Conservation (phyloP, 371 early-diverging fungal species). For the Nematocida homosporus region DNA sequence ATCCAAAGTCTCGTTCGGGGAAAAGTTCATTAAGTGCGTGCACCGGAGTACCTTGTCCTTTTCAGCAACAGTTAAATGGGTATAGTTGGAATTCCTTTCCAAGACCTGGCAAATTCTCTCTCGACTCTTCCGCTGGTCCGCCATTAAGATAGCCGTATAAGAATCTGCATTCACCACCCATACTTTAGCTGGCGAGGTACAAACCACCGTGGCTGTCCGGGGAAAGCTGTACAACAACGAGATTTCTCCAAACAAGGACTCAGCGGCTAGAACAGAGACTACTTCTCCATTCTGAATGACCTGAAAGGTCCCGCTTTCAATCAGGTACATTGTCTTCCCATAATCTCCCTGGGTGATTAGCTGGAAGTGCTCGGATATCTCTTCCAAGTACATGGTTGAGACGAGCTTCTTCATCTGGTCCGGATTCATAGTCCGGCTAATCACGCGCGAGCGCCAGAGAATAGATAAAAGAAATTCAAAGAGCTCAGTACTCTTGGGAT, state of each 20-base stretch:
- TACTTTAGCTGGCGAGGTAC: conserved; percentile 75
- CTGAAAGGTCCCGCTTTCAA: conserved; percentile 85
- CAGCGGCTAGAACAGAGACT: conserved; percentile 61
- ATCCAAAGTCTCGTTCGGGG: conserved; percentile 7
- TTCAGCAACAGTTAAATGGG: conserved; percentile 29
- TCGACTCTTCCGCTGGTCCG: conserved; percentile 53
- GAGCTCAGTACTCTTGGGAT: conserved; percentile 27
- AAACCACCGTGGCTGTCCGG: conserved; percentile 78
- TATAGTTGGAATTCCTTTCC: conserved; percentile 31
- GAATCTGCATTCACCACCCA: conserved; percentile 73
- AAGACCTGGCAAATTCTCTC: conserved; percentile 44
- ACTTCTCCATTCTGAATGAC: conserved; percentile 72
- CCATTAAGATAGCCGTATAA: conserved; percentile 60
- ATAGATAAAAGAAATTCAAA: conserved; percentile 33
- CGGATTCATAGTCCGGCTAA: conserved; percentile 48
- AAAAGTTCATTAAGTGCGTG: conserved; percentile 39
- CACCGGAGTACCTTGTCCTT: conserved; percentile 29
- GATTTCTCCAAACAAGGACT: conserved; percentile 80
- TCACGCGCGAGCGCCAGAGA: conserved; percentile 29
- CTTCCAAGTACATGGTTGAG: conserved; percentile 56
- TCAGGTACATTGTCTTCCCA: conserved; percentile 91
- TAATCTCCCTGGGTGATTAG: conserved; percentile 88
- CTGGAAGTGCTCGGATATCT: conserved; percentile 69
- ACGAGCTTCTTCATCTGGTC: conserved; percentile 63
- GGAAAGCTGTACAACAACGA: conserved; percentile 89